Evolutionary conservation across 2,329 filamentous ascomycete species (phyloP).

Genomic region (Stagonosporopsis vannaccii): DNA sequence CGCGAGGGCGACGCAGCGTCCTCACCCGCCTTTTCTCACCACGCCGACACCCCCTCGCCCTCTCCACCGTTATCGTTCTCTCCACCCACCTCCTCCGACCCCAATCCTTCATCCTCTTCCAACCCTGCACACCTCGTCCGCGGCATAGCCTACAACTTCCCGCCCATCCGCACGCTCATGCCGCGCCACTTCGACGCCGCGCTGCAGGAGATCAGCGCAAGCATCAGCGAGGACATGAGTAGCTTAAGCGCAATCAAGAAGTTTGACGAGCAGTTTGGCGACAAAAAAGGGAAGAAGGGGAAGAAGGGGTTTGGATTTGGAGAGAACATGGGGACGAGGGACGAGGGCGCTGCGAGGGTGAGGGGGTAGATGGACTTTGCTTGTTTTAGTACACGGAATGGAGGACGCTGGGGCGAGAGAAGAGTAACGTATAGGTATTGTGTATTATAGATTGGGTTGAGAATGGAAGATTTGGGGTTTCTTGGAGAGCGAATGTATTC

Average conservation of each 20-base stretch:
- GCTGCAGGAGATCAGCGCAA: slow-evolving; percentile 86
- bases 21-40: neutral
- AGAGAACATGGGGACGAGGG: slow-evolving; percentile 33
- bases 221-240: slow-evolving; percentile 92
- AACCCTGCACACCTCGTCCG: slow-evolving; percentile 41
- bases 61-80: slow-evolving; percentile 1
- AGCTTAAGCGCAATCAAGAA: slow-evolving; percentile 85
- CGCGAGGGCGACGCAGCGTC: neutral
- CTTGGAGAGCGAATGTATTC: too few relatives aligned
- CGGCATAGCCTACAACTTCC: slow-evolving; percentile 64
- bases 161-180: slow-evolving; percentile 71
- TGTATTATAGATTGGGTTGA: neutral
- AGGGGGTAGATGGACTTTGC: slow-evolving; percentile 21
- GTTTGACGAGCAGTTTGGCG: slow-evolving; percentile 95
- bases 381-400: too few relatives aligned
- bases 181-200: slow-evolving; percentile 82
- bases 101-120: slow-evolving; percentile 15
- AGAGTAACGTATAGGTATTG: too few relatives aligned
- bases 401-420: too few relatives aligned
- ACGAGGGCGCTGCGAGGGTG: slow-evolving; percentile 45
- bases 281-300: slow-evolving; percentile 72
- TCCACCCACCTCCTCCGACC: neutral
- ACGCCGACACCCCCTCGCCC: slow-evolving; percentile 5
- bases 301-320: slow-evolving; percentile 65
- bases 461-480: too few relatives aligned